These are phyloP conservation scores for Coelastrella sp. DNA, from an alignment of 139 green algal genomes.

Conservation along the genomic window DNA sequence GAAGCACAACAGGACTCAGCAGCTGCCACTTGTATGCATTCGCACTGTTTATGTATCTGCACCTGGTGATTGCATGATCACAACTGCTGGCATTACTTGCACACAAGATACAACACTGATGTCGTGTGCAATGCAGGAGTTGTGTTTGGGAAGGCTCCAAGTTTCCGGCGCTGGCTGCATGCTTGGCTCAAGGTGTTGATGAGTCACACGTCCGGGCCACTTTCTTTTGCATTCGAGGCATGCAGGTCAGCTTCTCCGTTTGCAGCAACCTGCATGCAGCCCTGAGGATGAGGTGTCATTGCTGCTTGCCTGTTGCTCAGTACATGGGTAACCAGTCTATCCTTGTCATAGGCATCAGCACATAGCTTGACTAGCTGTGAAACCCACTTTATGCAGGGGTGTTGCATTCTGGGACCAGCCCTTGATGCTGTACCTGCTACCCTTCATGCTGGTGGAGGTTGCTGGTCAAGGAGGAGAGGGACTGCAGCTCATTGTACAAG, in stretches of 20 bases:
- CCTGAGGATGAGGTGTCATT: too few species aligned
- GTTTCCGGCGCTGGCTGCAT: constrained; percentile 82
- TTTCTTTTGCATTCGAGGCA: constrained; percentile 68
- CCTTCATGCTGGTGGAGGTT: constrained; percentile 65
- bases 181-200: constrained; percentile 79
- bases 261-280: neutral
- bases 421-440: constrained; percentile 88
- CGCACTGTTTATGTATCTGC: too few species aligned
- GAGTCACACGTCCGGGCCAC: constrained; percentile 43
- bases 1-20: neutral
- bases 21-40: too few species aligned
- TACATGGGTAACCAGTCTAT: too few species aligned
- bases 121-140: neutral
- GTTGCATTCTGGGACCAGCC: constrained; percentile 81
- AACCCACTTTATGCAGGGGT: constrained; percentile 45
- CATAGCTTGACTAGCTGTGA: too few species aligned
- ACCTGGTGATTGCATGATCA: too few species aligned
- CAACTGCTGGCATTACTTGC: too few species aligned
- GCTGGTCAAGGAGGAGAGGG: constrained; percentile 18
- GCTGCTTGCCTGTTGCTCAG: too few species aligned
- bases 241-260: constrained; percentile 1
- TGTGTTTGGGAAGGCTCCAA: constrained; percentile 41
- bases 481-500: constrained; percentile 36
- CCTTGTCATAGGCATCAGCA: too few species aligned
- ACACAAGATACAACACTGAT: too few species aligned